Evolutionary conservation across 371 early-diverging fungal genomes (phyloP).

Genomic region (Thermomucor indicae-seudaticae): DNA sequence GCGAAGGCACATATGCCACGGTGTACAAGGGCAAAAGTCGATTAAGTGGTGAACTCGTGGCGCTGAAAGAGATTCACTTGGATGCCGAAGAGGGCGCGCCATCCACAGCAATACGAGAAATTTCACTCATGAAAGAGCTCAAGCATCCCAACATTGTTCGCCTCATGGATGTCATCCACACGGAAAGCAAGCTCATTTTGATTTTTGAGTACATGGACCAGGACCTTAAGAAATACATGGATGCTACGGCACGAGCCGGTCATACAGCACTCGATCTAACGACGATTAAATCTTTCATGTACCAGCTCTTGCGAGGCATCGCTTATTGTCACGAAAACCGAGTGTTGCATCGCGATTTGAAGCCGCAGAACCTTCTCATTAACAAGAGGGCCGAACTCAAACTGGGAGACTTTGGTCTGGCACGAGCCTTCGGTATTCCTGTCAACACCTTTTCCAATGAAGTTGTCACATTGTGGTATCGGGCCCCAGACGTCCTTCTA

Average conservation of each 20-base stretch:
- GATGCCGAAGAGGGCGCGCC: conserved; percentile 95
- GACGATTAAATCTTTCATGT: conserved; percentile 80
- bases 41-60: conserved; percentile 89
- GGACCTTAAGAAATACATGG: conserved; percentile 98
- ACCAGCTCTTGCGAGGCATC: conserved; percentile 84
- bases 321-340: conserved; percentile 94
- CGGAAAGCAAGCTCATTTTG: conserved; percentile 94
- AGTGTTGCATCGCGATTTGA: conserved; percentile 97
- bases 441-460: conserved; percentile 97
- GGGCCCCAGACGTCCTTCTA: conserved; percentile 96
- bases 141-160: conserved; percentile 88
- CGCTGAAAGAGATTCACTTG: conserved; percentile 95
- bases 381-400: conserved; percentile 85
- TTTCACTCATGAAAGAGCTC: conserved; percentile 93
- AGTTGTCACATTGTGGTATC: conserved; percentile 96
- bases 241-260: conserved; percentile 57
- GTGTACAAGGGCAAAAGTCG: conserved; percentile 97
- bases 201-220: conserved; percentile 99
- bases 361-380: conserved; percentile 95
- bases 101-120: conserved; percentile 96
- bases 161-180: conserved; percentile 97
- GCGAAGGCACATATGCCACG: conserved; percentile 99
- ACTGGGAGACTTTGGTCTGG: conserved; percentile 94
- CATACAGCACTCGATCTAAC: conserved; percentile 67
- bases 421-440: conserved; percentile 95